Percentiles rank a stretch among this genome's conserved stretches.
These are phyloP conservation scores for Aureobasidium sp. DNA, from an alignment of 2,329 filamentous ascomycete species.

Conservation along the genomic window DNA sequence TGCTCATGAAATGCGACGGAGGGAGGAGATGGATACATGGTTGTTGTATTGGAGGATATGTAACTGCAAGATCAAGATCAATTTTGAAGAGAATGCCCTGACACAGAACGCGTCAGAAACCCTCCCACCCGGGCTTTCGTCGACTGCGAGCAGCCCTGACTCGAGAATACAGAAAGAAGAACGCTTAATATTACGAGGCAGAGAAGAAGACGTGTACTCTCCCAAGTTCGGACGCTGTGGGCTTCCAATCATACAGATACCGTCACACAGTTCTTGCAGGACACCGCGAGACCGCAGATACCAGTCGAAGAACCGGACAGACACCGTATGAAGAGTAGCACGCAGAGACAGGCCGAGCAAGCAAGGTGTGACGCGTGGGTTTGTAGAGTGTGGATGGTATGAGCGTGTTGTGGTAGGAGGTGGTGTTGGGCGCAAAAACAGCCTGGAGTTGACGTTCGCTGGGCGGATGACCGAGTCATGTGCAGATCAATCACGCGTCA, in stretches of 20 bases:
- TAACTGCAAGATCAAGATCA: background rate
- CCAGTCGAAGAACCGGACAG: background rate
- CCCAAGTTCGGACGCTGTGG: background rate
- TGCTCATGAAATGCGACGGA: background rate
- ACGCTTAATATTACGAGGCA: background rate
- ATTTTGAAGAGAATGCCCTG: conserved; percentile 5
- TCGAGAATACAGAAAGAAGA: background rate
- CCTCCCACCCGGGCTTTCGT: conserved; percentile 15
- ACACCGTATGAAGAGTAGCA: conserved; percentile 7
- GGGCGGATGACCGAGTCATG: background rate
- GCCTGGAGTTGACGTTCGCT: background rate
- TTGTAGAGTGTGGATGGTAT: background rate
- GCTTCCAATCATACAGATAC: conserved; percentile 9
- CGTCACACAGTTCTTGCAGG: conserved; percentile 9
- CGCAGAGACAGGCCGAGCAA: background rate
- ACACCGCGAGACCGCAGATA: conserved; percentile 7
- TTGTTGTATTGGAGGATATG: background rate
- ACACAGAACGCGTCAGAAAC: conserved; percentile 12
- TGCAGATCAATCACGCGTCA: background rate
- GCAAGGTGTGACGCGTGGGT: background rate
- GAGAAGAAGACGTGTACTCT: background rate
- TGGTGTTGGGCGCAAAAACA: background rate
- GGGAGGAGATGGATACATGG: background rate
- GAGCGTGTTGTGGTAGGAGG: background rate
- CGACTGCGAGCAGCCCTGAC: conserved; percentile 14